phyloP scores from a whole-genome alignment of 2,329 filamentous ascomycete species.

The Xylaria sp. region DNA sequence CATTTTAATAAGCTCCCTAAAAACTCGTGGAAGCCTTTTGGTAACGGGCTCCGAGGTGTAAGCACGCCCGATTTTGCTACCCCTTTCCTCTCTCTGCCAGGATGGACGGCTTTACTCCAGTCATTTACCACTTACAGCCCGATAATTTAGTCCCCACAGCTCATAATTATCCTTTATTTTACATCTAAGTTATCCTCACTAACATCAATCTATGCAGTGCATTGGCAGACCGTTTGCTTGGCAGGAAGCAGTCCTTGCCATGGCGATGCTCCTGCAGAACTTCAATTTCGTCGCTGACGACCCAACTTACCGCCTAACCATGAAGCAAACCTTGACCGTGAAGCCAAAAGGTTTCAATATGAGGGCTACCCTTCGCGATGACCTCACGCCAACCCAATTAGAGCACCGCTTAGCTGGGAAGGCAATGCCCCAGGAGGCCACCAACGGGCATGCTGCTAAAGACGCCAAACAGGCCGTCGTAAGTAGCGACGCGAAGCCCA shows the following conservation, averaged over 20 bases:
- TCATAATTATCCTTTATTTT: background rate
- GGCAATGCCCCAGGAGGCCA: conserved; percentile 9
- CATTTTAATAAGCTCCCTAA: conserved; percentile 66
- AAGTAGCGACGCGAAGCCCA: conserved; percentile 40
- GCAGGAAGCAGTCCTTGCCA: conserved; percentile 68
- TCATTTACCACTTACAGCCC: background rate
- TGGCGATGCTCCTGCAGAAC: conserved; percentile 61
- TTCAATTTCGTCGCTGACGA: conserved; percentile 64
- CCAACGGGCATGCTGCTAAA: conserved; percentile 11
- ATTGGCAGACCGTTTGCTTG: conserved; percentile 75
- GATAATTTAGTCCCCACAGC: no score
- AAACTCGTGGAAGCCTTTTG: conserved; percentile 73
- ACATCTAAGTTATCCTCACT: background rate
- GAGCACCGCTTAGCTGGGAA: conserved; percentile 48
- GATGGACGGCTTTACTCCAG: background rate
- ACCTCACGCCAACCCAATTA: conserved; percentile 48
- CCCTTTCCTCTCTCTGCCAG: background rate
- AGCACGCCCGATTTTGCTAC: background rate
- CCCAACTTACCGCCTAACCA: conserved; percentile 51
- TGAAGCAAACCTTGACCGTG: conserved; percentile 52
- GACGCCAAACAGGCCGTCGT: conserved; percentile 3
- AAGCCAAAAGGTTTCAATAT: conserved; percentile 58
- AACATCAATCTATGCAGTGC: conserved; percentile 44
- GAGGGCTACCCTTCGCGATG: conserved; percentile 50
- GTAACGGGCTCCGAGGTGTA: conserved; percentile 64